Evolutionary conservation across 768 basidiomycete species (phyloP).

Genomic region (Chalciporus sphaerocephalus): DNA sequence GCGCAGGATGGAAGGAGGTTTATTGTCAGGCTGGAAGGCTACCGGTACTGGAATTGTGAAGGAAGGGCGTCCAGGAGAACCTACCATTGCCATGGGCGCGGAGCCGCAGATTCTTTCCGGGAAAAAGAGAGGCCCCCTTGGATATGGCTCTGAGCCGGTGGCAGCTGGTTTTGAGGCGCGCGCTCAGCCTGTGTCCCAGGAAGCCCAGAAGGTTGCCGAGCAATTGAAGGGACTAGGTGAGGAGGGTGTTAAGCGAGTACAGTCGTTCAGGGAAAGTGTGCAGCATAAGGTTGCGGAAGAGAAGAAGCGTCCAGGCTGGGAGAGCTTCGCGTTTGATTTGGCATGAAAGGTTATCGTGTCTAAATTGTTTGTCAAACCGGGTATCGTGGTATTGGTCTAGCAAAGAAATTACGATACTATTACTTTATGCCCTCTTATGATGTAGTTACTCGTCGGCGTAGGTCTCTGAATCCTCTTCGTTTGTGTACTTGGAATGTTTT

Average conservation of each 20-base stretch:
- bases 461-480: too few relatives aligned
- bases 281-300: constrained; percentile 39
- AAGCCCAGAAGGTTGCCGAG: constrained; percentile 27
- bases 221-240: constrained; percentile 30
- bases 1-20: constrained; percentile 33
- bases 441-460: too few relatives aligned
- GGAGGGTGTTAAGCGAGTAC: constrained; percentile 35
- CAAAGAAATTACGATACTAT: too few relatives aligned
- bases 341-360: neutral
- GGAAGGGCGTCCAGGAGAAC: constrained; percentile 37
- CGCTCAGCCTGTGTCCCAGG: too few relatives aligned
- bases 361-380: too few relatives aligned
- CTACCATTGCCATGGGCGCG: constrained; percentile 59
- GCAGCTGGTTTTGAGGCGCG: constrained; percentile 2
- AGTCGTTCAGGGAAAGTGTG: constrained; percentile 43
- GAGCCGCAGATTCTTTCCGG: constrained; percentile 71
- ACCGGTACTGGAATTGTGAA: constrained; percentile 65
- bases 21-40: constrained; percentile 44
- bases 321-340: constrained; percentile 47
- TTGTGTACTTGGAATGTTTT: too few relatives aligned
- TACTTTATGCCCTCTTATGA: too few relatives aligned
- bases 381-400: too few relatives aligned
- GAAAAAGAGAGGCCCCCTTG: constrained; percentile 64
- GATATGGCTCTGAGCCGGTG: constrained; percentile 43
- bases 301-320: constrained; percentile 40